A percentile compares a stretch with the other conserved stretches of the same genome.
These are phyloP conservation scores for Diospyros lotus DNA, from an alignment of 148 eudicot species.

Conservation along the genomic window DNA sequence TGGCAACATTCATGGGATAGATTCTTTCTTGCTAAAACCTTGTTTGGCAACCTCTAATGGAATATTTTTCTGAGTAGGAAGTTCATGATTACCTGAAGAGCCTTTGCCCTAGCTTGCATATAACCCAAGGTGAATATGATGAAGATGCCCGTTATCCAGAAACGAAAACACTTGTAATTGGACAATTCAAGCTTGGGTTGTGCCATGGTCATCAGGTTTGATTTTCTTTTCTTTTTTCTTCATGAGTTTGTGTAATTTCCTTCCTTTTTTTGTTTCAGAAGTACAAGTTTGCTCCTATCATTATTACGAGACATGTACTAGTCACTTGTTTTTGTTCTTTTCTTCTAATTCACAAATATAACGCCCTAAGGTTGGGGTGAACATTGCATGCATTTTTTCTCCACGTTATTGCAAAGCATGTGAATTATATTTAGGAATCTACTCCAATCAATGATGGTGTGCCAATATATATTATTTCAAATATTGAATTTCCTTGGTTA, in stretches of 20 bases:
- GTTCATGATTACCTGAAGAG: constrained; percentile 94
- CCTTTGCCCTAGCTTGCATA: constrained; percentile 78
- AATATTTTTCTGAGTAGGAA: constrained; percentile 48
- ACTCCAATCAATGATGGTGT: no score
- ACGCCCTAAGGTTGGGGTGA: no score
- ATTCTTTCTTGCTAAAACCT: constrained; percentile 1
- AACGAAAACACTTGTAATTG: constrained; percentile 88
- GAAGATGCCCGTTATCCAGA: constrained; percentile 93
- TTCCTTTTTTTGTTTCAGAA: no score
- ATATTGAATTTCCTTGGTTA: no score
- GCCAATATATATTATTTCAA: no score
- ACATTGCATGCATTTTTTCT: no score
- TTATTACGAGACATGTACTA: not conserved
- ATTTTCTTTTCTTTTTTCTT: constrained; percentile 2
- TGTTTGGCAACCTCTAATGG: not conserved
- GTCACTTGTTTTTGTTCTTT: not conserved
- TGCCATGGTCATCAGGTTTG: constrained; percentile 98
- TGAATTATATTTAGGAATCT: no score
- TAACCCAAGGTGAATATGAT: constrained; percentile 92
- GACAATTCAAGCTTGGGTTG: constrained; percentile 96
- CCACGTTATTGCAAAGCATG: no score
- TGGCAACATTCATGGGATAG: not conserved
- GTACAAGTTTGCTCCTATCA: no score
- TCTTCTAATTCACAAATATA: not conserved
- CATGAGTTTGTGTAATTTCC: not conserved